Percentiles rank a stretch among this genome's conserved stretches.
Evolutionary conservation across 2,329 filamentous ascomycete species (phyloP).

Genomic region (Elsinoe arachidis): DNA sequence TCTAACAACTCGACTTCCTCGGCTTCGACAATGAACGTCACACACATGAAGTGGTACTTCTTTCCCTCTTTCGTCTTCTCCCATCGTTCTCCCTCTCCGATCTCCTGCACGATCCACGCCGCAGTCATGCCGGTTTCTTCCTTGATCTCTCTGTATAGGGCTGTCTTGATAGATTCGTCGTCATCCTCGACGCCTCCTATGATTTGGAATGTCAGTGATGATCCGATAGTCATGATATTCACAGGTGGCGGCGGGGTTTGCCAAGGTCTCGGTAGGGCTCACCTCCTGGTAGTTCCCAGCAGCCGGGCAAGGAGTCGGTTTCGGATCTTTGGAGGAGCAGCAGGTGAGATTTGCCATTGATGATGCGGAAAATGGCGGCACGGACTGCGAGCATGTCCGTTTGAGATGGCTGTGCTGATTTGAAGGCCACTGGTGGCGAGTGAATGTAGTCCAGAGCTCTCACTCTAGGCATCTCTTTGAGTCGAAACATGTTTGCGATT

Average conservation of each 20-base stretch:
- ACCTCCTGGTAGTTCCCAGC: constrained; percentile 45
- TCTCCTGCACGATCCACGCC: constrained; percentile 22
- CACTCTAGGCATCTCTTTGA: constrained; percentile 14
- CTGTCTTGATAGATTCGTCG: constrained; percentile 36
- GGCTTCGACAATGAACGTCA: constrained; percentile 17
- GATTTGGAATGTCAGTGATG: neutral
- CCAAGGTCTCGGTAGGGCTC: constrained; percentile 30
- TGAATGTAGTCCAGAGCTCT: constrained; percentile 13
- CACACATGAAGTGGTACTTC: constrained; percentile 14
- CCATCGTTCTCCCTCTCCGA: constrained; percentile 18
- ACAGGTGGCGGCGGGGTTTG: neutral
- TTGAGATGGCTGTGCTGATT: constrained; percentile 10
- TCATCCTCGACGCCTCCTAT: constrained; percentile 13
- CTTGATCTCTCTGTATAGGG: constrained; percentile 41
- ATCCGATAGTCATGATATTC: constrained; percentile 2
- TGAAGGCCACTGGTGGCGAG: constrained; percentile 6
- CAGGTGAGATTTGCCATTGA: constrained; percentile 22
- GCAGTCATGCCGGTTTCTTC: constrained; percentile 40
- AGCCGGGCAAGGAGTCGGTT: constrained; percentile 35
- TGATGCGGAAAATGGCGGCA: constrained; percentile 16
- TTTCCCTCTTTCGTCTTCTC: constrained; percentile 13
- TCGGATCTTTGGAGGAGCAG: constrained; percentile 38
- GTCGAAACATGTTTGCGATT: constrained; percentile 15
- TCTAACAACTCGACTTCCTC: constrained; percentile 12
- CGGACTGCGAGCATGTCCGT: constrained; percentile 15